Conservation (phyloP, 257 asterid species). For the Cruciata laevipes region DNA sequence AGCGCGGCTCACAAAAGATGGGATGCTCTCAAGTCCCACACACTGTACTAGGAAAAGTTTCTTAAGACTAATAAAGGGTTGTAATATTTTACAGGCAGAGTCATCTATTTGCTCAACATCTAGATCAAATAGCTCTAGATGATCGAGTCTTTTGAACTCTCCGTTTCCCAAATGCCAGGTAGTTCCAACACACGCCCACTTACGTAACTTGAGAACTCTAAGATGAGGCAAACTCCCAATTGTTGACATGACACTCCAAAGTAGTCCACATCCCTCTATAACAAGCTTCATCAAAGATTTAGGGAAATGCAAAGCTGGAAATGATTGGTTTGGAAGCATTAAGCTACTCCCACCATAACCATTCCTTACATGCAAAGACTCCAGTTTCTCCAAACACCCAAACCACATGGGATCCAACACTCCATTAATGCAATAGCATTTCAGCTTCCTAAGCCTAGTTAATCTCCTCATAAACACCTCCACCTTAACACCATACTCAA, state of each 20-base stretch:
- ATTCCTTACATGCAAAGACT: neutral
- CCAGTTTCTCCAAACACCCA: neutral
- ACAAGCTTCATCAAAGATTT: neutral
- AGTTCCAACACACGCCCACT: neutral
- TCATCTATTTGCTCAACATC: neutral
- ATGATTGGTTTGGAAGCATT: neutral
- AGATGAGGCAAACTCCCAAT: neutral
- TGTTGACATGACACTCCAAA: conserved; percentile 1
- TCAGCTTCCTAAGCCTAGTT: conserved; percentile 4
- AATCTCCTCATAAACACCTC: neutral
- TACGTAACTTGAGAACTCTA: neutral
- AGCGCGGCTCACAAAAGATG: neutral
- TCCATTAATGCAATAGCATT: neutral
- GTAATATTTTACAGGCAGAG: neutral
- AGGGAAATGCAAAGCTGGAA: neutral
- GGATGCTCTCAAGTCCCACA: neutral
- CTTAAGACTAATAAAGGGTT: neutral
- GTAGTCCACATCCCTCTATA: neutral
- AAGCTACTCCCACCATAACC: neutral
- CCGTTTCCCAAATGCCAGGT: conserved; percentile 2
- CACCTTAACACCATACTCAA: neutral
- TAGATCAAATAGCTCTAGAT: neutral
- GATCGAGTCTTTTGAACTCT: neutral
- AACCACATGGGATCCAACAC: neutral
- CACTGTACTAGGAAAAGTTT: neutral